These are phyloP conservation scores for Eutrema salsugineum DNA, from an alignment of 441 rosid species.

Conservation along the genomic window DNA sequence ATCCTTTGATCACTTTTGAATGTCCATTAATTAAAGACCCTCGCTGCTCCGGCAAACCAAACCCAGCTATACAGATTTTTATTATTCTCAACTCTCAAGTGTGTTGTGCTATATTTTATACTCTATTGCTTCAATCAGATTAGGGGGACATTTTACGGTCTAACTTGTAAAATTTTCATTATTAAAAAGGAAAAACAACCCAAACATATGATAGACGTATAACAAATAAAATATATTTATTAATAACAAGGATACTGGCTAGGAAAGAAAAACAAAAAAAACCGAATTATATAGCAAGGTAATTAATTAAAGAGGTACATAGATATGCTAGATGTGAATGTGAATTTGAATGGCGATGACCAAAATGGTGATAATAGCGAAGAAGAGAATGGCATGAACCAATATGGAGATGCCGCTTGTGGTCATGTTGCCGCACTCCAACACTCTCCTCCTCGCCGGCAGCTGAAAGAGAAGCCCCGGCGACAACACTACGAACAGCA, in stretches of 20 bases:
- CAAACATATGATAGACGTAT: background rate
- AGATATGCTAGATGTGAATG: constrained; percentile 22
- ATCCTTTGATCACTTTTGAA: no score
- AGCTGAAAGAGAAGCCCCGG: constrained; percentile 75
- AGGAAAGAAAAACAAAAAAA: no score
- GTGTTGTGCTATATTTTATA: no score
- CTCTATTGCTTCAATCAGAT: background rate
- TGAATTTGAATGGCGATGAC: constrained; percentile 32
- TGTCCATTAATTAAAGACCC: no score
- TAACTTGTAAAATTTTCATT: background rate
- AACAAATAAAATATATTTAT: background rate
- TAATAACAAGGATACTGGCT: background rate
- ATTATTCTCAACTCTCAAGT: no score
- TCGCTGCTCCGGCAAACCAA: no score
- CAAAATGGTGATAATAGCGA: constrained; percentile 31
- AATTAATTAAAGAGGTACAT: background rate
- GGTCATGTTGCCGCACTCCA: constrained; percentile 62
- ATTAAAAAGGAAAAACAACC: background rate
- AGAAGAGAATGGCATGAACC: constrained; percentile 44
- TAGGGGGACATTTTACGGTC: background rate
- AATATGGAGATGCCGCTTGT: constrained; percentile 63
- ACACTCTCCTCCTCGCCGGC: constrained; percentile 58
- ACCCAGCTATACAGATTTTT: no score
- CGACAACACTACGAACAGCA: constrained; percentile 55
- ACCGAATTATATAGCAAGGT: background rate